These are phyloP conservation scores for Nidula niveotomentosa DNA, from an alignment of 1,284 basidiomycete genomes.

Conservation along the genomic window DNA sequence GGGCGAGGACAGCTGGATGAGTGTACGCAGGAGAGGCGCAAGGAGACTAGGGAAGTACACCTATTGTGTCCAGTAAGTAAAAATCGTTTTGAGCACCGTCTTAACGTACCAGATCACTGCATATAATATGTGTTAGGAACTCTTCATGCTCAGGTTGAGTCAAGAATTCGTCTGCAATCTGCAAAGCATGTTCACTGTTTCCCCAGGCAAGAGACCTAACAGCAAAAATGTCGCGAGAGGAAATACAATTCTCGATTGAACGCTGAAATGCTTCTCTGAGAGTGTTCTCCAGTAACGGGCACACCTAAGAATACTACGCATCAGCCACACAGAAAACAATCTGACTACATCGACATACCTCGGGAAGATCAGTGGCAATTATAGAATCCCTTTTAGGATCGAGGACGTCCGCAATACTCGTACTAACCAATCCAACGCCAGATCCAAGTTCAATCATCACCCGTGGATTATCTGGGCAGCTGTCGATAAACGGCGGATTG, in stretches of 20 bases:
- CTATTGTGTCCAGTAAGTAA: conserved; percentile 29
- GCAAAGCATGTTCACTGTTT: conserved; percentile 34
- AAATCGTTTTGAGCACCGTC: conserved; percentile 1
- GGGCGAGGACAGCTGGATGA: conserved; percentile 58
- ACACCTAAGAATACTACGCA: conserved; percentile 37
- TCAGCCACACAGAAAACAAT: not conserved
- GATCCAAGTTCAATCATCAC: conserved; percentile 69
- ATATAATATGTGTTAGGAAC: conserved; percentile 61
- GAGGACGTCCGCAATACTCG: conserved; percentile 39
- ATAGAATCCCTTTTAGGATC: conserved; percentile 35
- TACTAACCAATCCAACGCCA: conserved; percentile 66
- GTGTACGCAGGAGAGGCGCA: conserved; percentile 65
- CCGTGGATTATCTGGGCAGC: conserved; percentile 10
- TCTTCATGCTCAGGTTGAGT: not conserved
- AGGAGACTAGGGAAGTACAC: conserved; percentile 78
- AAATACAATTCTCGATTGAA: not conserved
- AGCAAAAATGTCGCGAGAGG: conserved; percentile 15
- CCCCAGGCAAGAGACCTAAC: conserved; percentile 73
- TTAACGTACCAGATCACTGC: conserved; percentile 70
- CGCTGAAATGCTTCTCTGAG: not conserved
- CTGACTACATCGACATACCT: conserved; percentile 27
- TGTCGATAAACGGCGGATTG: conserved; percentile 54
- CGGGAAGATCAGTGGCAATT: conserved; percentile 70
- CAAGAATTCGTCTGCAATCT: conserved; percentile 39
- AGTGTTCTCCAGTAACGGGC: conserved; percentile 48